Evolutionary conservation across 2,329 filamentous ascomycete species (phyloP), one percentile per base, ranked within the genome.

Genomic region (Ophiosphaerella korrae): DNA sequence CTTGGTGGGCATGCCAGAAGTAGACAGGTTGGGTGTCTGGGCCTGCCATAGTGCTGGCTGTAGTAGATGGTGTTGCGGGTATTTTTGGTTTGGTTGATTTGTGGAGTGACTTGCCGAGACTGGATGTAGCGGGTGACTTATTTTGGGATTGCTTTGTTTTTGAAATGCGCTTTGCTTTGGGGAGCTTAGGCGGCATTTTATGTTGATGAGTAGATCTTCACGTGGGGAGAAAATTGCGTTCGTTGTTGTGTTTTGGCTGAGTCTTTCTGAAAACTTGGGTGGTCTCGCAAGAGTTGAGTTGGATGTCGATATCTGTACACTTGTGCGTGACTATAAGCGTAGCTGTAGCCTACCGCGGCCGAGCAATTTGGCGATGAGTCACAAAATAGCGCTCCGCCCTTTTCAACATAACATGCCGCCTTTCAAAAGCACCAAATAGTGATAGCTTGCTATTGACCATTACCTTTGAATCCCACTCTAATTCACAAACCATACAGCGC

Each of bases 1-100:
- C 52, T 31, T 64, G 45, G 33, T 62, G n/a, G 1, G 65, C 63
- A 6, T 48, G 47, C 61, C 62, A 68, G 57, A 71, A 71, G 55
- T 66, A 71, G 36, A 67, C 52, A 1, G 66, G 64, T 13, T 29
- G 18, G 13, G 38, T 33, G 11, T 14, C n/a, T 35, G 26, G 21
- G 11, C 8, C 5, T 16, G 45, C 2, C n/a, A 11, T 31, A n/a
- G 34, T 39, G 12, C 2, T 35, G 32, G 41, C 18, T 32, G 34
- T 26, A 11, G n/a, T 38, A 21, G 26, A 26, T 16, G 42, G 35
- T 23, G 36, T 45, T 36, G 42, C 26, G 33, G 42, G 4, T 36
- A n/a, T 14, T 35, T 36, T 21, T 18, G 26, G 8, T 42, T n/a
- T 38, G 11, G 33, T 38, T 24, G 18, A 26, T 23, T 16, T 35